Percentiles rank a stretch among this genome's conserved stretches.
Conservation (phyloP, 2,329 filamentous ascomycete genomes). For the Bipolaris sorokiniana region DNA sequence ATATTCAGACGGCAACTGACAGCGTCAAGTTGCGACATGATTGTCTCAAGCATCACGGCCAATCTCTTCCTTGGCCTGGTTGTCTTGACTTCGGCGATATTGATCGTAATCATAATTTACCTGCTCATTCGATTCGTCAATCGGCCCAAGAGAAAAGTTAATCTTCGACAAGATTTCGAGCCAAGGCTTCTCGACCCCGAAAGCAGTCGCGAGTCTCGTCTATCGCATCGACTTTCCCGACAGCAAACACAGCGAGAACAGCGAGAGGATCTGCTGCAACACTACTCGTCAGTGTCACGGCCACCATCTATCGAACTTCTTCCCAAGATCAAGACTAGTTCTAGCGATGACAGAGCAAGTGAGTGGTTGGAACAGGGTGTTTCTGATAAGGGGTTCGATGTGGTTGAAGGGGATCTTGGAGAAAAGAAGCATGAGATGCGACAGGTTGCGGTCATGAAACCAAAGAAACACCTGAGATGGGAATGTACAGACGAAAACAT, state of each 20-base stretch:
- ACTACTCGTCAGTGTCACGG: constrained; percentile 10
- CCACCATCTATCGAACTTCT: constrained; percentile 19
- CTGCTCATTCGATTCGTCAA: constrained; percentile 18
- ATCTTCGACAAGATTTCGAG: not conserved
- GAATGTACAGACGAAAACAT: constrained; percentile 4
- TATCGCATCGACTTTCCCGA: constrained; percentile 12
- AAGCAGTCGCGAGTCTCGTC: constrained; percentile 1
- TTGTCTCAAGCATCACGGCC: not conserved
- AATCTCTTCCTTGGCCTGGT: constrained; percentile 25
- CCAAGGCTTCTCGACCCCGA: constrained; percentile 8
- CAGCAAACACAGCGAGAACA: constrained; percentile 13
- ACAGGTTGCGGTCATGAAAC: constrained; percentile 1
- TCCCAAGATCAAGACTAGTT: constrained; percentile 17
- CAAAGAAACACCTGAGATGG: constrained; percentile 11
- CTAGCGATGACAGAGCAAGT: constrained; percentile 20
- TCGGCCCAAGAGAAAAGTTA: not conserved
- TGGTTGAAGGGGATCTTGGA: constrained; percentile 13
- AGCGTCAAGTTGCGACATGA: constrained; percentile 1
- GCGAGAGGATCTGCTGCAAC: constrained; percentile 11
- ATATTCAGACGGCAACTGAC: not conserved
- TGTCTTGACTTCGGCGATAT: constrained; percentile 19
- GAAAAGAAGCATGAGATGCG: constrained; percentile 5
- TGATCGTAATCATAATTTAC: constrained; percentile 26
- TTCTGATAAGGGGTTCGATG: not conserved
- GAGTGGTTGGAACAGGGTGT: constrained; percentile 27